Conservation (phyloP, 441 rosid genomes). For the Jatropha multifida region DNA sequence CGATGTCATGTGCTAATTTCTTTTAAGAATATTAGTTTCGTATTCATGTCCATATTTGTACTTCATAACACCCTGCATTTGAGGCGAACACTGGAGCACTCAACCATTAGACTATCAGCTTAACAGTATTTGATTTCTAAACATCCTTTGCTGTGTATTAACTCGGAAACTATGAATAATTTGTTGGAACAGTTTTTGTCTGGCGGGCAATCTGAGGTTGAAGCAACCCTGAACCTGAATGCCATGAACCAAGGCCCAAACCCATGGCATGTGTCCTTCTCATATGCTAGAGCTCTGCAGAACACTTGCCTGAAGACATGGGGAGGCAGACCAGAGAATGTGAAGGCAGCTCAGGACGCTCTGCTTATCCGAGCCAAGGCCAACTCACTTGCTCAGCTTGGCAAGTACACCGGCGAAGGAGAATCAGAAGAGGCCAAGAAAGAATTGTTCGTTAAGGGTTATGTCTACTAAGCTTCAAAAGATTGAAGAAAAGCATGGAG, state of each 20-base stretch:
- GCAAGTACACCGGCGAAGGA: slow-evolving; percentile 85
- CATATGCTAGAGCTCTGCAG: slow-evolving; percentile 90
- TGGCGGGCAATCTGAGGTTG: slow-evolving; percentile 94
- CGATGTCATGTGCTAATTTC: too few relatives aligned
- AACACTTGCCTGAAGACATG: slow-evolving; percentile 95
- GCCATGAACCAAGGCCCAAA: slow-evolving; percentile 88
- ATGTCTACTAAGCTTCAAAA: slow-evolving; percentile 48
- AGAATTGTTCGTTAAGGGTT: slow-evolving; percentile 89
- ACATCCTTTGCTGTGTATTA: too few relatives aligned
- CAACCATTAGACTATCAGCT: too few relatives aligned
- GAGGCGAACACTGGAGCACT: too few relatives aligned
- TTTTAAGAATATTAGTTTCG: too few relatives aligned
- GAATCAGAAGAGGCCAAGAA: slow-evolving; percentile 95
- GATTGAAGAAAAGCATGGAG: slow-evolving; percentile 9
- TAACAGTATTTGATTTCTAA: too few relatives aligned
- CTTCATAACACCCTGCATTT: too few relatives aligned
- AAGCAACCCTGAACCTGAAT: slow-evolving; percentile 87
- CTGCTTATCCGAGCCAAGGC: slow-evolving; percentile 75
- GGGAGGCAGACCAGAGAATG: slow-evolving; percentile 87
- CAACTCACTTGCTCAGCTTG: slow-evolving; percentile 92
- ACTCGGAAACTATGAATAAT: neutral
- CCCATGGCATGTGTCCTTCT: slow-evolving; percentile 97
- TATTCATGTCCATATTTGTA: too few relatives aligned
- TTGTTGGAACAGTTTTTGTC: slow-evolving; percentile 68
- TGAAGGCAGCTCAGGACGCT: slow-evolving; percentile 70